These are phyloP conservation scores for Arabidopsis lyrata DNA, from an alignment of 441 rosid genomes.

Conservation along the genomic window DNA sequence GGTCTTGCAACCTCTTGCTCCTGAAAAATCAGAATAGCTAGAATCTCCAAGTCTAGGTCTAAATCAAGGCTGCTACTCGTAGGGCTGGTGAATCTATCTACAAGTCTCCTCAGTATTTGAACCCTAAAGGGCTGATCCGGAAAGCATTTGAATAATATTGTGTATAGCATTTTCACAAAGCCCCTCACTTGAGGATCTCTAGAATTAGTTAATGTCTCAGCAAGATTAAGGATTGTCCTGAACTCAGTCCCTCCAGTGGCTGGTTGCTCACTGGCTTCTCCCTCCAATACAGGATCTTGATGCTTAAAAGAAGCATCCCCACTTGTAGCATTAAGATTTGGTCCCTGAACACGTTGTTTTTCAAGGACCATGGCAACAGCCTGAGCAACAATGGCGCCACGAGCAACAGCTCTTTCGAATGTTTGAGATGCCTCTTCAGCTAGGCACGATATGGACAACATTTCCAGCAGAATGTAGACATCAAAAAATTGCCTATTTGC, in stretches of 20 bases:
- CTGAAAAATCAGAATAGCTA: constrained; percentile 80
- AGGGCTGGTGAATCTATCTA: constrained; percentile 78
- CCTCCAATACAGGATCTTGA: constrained; percentile 65
- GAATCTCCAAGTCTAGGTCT: constrained; percentile 84
- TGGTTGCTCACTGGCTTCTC: constrained; percentile 71
- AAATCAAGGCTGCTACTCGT: constrained; percentile 69
- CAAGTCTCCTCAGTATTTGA: constrained; percentile 89
- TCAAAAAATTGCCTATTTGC: constrained; percentile 75
- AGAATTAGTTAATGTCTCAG: constrained; percentile 90
- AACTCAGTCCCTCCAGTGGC: constrained; percentile 76
- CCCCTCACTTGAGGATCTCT: constrained; percentile 77
- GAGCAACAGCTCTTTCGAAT: constrained; percentile 90
- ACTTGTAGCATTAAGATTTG: constrained; percentile 58
- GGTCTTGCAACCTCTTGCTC: constrained; percentile 83
- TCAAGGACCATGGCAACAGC: constrained; percentile 86
- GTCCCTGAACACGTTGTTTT: constrained; percentile 69
- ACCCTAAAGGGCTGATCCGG: constrained; percentile 80
- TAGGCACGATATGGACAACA: constrained; percentile 89
- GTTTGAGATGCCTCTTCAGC: constrained; percentile 93
- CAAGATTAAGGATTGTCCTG: constrained; percentile 82
- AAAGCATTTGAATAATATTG: constrained; percentile 86
- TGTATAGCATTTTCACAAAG: constrained; percentile 86
- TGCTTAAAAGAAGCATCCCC: constrained; percentile 62
- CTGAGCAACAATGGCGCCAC: constrained; percentile 81
- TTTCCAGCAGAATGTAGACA: constrained; percentile 86